These are phyloP conservation scores for Phaseolus lunatus DNA, from an alignment of 306 rosid genomes.

Conservation along the genomic window DNA sequence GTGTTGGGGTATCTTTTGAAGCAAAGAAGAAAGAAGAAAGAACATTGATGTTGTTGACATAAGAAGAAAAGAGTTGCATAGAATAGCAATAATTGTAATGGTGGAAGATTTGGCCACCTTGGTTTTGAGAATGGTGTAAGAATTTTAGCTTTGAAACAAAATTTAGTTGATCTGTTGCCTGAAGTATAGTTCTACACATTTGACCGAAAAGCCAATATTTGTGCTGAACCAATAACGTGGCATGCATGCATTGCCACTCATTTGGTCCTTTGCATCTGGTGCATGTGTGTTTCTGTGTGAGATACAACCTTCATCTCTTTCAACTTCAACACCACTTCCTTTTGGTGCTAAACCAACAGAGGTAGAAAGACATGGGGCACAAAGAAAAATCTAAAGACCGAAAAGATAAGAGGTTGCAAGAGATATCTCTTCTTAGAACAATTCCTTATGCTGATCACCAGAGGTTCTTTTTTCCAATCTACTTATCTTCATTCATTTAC, in stretches of 20 bases:
- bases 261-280: not conserved
- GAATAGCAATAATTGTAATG: not conserved
- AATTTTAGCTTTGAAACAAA: not conserved
- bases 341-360: not conserved
- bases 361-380: slow-evolving; percentile 56
- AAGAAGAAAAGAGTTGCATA: too few relatives aligned
- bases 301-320: slow-evolving; percentile 10
- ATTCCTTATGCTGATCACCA: slow-evolving; percentile 95
- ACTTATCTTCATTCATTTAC: not conserved
- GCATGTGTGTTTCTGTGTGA: not conserved
- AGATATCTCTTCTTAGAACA: slow-evolving; percentile 82
- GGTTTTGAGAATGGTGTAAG: not conserved
- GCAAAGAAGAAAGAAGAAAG: too few relatives aligned
- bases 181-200: slow-evolving; percentile 48
- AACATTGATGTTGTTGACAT: too few relatives aligned
- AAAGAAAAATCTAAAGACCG: slow-evolving; percentile 76
- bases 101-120: not conserved
- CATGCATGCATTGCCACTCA: slow-evolving; percentile 36
- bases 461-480: slow-evolving; percentile 51
- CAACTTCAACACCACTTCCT: slow-evolving; percentile 23
- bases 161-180: slow-evolving; percentile 25
- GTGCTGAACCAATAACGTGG: slow-evolving; percentile 57
- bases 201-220: slow-evolving; percentile 44
- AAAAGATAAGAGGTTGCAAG: slow-evolving; percentile 80
- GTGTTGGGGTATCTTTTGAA: too few relatives aligned